A percentile compares a stretch with the other conserved stretches of the same genome.
Evolutionary conservation across 306 rosid species (phyloP).

Genomic region (Cucumis sativus): DNA sequence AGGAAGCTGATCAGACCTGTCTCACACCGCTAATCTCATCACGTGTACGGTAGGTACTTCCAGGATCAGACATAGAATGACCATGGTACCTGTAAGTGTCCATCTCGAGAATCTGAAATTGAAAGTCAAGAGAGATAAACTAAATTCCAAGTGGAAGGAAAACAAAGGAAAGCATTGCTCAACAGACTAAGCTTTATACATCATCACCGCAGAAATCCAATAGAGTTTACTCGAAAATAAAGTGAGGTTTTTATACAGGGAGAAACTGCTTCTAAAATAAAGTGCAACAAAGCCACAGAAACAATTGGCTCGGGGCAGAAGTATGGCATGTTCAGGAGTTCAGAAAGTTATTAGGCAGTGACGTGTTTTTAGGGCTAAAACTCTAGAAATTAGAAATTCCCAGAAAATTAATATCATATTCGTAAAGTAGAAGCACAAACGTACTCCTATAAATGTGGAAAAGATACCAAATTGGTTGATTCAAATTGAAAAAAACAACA

Average conservation of each 20-base stretch:
- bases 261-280: neutral
- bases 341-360: neutral
- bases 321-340: neutral
- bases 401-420: too few relatives aligned
- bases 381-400: too few relatives aligned
- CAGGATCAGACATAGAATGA: constrained; percentile 98
- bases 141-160: constrained; percentile 1
- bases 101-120: constrained; percentile 83
- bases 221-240: neutral
- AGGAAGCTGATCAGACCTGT: constrained; percentile 35
- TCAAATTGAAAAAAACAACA: neutral
- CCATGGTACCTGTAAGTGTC: constrained; percentile 97
- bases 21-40: constrained; percentile 92
- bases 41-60: constrained; percentile 95
- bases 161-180: neutral
- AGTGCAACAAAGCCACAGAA: neutral
- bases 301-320: neutral
- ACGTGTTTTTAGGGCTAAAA: neutral
- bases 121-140: constrained; percentile 14
- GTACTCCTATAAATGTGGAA: too few relatives aligned
- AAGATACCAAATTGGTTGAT: too few relatives aligned
- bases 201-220: neutral
- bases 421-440: too few relatives aligned
- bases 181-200: neutral
- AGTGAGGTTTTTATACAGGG: neutral